Base-by-base conservation (phyloP, 2,329 filamentous ascomycete genomes). In the Beauveria varroae region DNA sequence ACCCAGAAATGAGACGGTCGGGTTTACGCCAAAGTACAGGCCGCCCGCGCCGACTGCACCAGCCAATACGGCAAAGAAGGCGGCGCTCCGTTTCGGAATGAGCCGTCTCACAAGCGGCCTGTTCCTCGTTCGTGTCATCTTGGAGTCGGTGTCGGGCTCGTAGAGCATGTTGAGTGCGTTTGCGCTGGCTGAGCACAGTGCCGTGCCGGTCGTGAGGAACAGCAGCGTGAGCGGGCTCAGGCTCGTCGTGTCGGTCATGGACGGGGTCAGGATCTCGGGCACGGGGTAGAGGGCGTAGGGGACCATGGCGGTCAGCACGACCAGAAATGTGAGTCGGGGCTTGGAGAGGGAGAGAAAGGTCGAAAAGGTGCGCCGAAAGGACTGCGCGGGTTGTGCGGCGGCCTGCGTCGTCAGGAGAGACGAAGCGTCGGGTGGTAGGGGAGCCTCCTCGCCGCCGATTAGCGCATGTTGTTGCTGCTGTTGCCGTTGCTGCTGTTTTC, bases 131-230 rank as follows among this genome's bases (percentile, higher is more conserved):
- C 95, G 86, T 41, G 84, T 87, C 95, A 99, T 99, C 69, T 89
- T 86, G 51, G 92, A 91, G 73, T 99, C 95, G 70, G 93, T 93
- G 63, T 87, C 81, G 10, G 87, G 90, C 75, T 99, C 95, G 75
- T 97, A 92, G 62, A 97, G 86, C 95, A 99, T 99, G 75, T 99
- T 99, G 66, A 98, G 81, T 1, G 95, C 86, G 72, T 99, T 99
- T 49, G 95, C 95, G 63, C 89, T 91, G 49, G 93, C 91, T n/a
- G 86, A 90, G 73, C 91, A 95, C 22, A 97, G 81, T 5, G 93
- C 86, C 0, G 95, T 98, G 63, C 95, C 93, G 4, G 86, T 86
- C 0, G 93, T 96, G 57, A 99, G 86, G 78, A 96, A 98, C 57
- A 96, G 81, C 20, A 98, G 87, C 9, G 95, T 99, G 59, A 98